phyloP scores from a whole-genome alignment of 495 filamentous ascomycete species.

The Annulohypoxylon nitens region DNA sequence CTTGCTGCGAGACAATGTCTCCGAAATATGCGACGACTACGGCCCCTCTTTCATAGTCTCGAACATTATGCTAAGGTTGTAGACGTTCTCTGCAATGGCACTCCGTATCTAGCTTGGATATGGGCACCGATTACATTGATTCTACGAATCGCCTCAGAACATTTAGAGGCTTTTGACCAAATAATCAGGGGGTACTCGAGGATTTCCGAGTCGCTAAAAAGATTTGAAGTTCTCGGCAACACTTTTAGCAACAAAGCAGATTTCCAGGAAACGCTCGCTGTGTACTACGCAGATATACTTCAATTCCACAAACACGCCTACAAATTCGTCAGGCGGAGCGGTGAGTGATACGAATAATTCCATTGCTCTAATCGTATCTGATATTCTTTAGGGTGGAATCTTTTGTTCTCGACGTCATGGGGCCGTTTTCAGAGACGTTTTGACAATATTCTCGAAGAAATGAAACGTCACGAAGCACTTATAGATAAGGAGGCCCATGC shows the following conservation, averaged over 20 bases:
- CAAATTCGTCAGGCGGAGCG: background rate
- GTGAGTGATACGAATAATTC: too few relatives aligned
- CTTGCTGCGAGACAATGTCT: constrained; percentile 7
- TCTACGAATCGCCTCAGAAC: background rate
- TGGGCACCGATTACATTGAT: background rate
- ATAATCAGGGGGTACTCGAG: background rate
- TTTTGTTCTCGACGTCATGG: background rate
- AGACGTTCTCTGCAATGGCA: constrained; percentile 3
- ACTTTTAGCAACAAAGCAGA: background rate
- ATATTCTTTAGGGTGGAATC: background rate
- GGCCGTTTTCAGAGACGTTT: background rate
- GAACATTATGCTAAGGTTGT: background rate
- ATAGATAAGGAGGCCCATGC: background rate
- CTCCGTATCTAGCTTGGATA: constrained; percentile 6
- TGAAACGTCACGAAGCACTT: background rate
- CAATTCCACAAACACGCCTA: background rate
- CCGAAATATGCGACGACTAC: background rate
- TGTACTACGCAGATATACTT: background rate
- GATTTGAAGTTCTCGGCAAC: background rate
- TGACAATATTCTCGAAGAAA: background rate
- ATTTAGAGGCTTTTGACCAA: background rate
- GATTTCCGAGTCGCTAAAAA: background rate
- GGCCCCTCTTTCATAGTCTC: background rate
- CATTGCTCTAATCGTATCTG: background rate
- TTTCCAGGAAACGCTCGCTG: background rate